These are phyloP conservation scores for Colletotrichum eremochloae DNA, from an alignment of 2,329 filamentous ascomycete genomes.

Conservation along the genomic window DNA sequence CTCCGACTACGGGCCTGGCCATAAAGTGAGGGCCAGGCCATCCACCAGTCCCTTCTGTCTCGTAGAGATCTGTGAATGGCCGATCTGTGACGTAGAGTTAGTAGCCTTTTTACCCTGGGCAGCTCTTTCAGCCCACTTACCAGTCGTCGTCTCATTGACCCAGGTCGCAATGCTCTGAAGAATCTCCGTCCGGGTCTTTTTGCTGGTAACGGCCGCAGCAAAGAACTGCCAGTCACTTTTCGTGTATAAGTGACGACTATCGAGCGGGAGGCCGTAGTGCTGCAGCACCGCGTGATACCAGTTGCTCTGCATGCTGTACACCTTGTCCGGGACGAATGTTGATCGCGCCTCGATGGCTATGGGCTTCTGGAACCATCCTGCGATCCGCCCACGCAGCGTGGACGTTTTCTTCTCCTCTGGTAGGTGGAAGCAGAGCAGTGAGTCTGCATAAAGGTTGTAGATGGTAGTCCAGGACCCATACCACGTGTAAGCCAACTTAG, in stretches of 20 bases:
- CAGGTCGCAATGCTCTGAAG: constrained; percentile 80
- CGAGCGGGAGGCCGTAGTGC: constrained; percentile 85
- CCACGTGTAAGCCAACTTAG: constrained; percentile 85
- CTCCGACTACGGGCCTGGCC: constrained; percentile 85
- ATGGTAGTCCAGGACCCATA: constrained; percentile 86
- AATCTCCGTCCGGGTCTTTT: constrained; percentile 77
- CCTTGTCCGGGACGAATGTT: constrained; percentile 77
- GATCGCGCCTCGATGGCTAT: constrained; percentile 47
- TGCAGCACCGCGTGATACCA: constrained; percentile 87
- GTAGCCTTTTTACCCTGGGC: background rate
- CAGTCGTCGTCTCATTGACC: constrained; percentile 85
- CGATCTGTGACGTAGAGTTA: constrained; percentile 61
- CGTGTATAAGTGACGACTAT: constrained; percentile 85
- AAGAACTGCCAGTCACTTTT: constrained; percentile 96
- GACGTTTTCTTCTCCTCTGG: constrained; percentile 45
- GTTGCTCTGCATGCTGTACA: constrained; percentile 84
- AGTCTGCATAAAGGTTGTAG: constrained; percentile 82
- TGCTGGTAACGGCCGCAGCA: constrained; percentile 82
- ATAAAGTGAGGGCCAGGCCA: constrained; percentile 84
- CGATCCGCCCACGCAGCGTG: constrained; percentile 7
- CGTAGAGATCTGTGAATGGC: constrained; percentile 85
- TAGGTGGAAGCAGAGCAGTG: constrained; percentile 83
- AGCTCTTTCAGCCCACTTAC: constrained; percentile 51
- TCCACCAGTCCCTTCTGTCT: constrained; percentile 81
- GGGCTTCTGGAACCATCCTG: constrained; percentile 43